A percentile compares a stretch with the other conserved stretches of the same genome.
These are phyloP conservation scores for Vararia minispora DNA, from an alignment of 768 basidiomycete species.

Conservation along the genomic window DNA sequence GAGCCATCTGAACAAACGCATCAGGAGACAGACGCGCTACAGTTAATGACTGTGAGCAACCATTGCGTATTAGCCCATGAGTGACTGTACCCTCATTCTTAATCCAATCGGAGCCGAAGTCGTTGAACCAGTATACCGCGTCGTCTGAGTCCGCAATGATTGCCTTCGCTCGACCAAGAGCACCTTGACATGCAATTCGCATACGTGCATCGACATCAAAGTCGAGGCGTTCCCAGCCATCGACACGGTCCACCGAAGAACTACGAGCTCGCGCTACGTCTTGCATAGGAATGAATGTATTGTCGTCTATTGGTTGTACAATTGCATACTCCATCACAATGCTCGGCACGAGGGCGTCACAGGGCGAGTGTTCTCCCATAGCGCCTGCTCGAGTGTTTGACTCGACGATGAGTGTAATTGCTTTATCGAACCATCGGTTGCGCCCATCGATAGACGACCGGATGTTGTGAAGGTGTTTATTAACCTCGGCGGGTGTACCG, in stretches of 20 bases:
- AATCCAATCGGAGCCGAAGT: conserved; percentile 85
- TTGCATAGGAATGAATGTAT: conserved; percentile 24
- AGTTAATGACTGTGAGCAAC: neutral
- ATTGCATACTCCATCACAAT: conserved; percentile 79
- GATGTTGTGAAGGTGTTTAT: conserved; percentile 67
- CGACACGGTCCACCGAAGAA: too few relatives aligned
- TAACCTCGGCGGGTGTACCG: conserved; percentile 27
- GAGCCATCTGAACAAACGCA: conserved; percentile 81
- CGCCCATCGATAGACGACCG: conserved; percentile 53
- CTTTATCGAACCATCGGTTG: conserved; percentile 90
- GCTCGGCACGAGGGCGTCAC: conserved; percentile 84
- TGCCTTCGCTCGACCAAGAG: conserved; percentile 40
- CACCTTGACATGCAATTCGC: conserved; percentile 41
- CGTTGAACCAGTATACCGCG: conserved; percentile 70
- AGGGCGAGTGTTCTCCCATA: conserved; percentile 84
- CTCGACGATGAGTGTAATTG: conserved; percentile 74
- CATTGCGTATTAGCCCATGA: neutral
- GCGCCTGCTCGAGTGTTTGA: conserved; percentile 76
- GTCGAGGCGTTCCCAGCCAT: conserved; percentile 52
- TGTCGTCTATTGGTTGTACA: conserved; percentile 48
- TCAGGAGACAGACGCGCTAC: conserved; percentile 56
- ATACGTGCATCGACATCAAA: conserved; percentile 64
- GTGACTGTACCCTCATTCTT: conserved; percentile 48
- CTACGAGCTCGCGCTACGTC: too few relatives aligned
- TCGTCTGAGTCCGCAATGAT: conserved; percentile 76